Evolutionary conservation across 1,284 basidiomycete genomes (phyloP).

Genomic region (Flammula alnicola): DNA sequence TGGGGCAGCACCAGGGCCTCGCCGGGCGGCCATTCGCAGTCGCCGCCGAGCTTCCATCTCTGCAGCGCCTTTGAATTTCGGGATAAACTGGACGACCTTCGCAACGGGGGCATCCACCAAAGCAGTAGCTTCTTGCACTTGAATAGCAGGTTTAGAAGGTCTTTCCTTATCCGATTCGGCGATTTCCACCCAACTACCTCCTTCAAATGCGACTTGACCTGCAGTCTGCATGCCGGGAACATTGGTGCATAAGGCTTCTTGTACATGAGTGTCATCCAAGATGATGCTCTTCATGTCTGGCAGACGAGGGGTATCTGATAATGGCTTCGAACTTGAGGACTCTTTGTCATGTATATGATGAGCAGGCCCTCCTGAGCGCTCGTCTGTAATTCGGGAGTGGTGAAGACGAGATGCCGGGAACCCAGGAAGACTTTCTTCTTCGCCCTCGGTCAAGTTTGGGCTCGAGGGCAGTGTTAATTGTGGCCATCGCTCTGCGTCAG

Average conservation of each 20-base stretch:
- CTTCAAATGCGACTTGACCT: constrained; percentile 24
- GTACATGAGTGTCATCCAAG: constrained; percentile 35
- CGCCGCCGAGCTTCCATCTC: constrained; percentile 78
- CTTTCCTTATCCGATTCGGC: constrained; percentile 19
- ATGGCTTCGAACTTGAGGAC: not conserved
- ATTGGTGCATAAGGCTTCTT: constrained; percentile 34
- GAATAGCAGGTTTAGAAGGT: constrained; percentile 36
- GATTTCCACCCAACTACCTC: constrained; percentile 34
- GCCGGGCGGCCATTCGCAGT: constrained; percentile 61
- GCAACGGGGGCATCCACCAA: constrained; percentile 47
- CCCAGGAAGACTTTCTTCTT: constrained; percentile 63
- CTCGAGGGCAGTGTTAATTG: constrained; percentile 74
- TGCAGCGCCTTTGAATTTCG: constrained; percentile 76
- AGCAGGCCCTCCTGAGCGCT: constrained; percentile 25
- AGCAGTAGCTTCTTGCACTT: constrained; percentile 42
- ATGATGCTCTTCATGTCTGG: constrained; percentile 40
- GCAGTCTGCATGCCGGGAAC: constrained; percentile 31
- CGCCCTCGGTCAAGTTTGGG: constrained; percentile 59
- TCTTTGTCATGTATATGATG: not conserved
- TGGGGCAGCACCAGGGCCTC: constrained; percentile 38
- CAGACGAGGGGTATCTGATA: constrained; percentile 31
- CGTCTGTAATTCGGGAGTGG: constrained; percentile 83
- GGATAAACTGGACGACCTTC: constrained; percentile 66
- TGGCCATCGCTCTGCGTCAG: constrained; percentile 82
- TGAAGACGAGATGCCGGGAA: constrained; percentile 69